Evolutionary conservation across 345 rosid genomes (phyloP).

Genomic region (Corchorus olitorius): DNA sequence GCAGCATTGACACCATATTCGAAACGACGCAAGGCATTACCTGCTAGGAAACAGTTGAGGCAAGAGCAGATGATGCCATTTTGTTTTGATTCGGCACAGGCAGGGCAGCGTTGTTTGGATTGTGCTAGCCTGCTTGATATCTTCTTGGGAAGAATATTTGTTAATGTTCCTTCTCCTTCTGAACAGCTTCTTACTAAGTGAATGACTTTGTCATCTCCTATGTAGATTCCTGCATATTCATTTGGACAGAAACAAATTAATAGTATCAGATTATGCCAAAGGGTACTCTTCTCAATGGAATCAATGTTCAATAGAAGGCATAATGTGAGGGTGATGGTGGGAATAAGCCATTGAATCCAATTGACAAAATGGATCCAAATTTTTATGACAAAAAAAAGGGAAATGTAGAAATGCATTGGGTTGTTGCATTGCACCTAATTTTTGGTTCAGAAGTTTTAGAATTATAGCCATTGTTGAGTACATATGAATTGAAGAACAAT

Average conservation of each 20-base stretch:
- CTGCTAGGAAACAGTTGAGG: constrained; percentile 13
- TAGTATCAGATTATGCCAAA: background rate
- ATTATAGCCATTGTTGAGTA: background rate
- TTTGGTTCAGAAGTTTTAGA: background rate
- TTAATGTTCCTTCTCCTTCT: constrained; percentile 36
- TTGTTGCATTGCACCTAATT: background rate
- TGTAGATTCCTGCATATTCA: constrained; percentile 36
- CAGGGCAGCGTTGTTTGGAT: background rate
- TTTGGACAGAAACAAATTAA: background rate
- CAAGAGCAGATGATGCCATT: constrained; percentile 24
- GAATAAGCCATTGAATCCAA: background rate
- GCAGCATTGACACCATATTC: constrained; percentile 20
- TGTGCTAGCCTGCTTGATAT: constrained; percentile 28
- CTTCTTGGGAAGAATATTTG: constrained; percentile 23
- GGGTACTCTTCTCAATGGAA: background rate
- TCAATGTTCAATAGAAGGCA: background rate
- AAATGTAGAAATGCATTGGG: background rate
- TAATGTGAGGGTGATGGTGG: background rate
- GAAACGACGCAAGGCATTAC: constrained; percentile 18
- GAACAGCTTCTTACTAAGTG: constrained; percentile 29
- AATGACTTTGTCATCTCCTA: constrained; percentile 42
- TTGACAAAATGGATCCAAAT: background rate
- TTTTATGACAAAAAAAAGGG: background rate
- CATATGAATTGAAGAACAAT: background rate
- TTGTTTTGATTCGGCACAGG: constrained; percentile 4